Percentiles rank a stretch among this genome's conserved stretches.
These are phyloP conservation scores for Annulohypoxylon moriforme DNA, from an alignment of 495 filamentous ascomycete species.

Conservation along the genomic window DNA sequence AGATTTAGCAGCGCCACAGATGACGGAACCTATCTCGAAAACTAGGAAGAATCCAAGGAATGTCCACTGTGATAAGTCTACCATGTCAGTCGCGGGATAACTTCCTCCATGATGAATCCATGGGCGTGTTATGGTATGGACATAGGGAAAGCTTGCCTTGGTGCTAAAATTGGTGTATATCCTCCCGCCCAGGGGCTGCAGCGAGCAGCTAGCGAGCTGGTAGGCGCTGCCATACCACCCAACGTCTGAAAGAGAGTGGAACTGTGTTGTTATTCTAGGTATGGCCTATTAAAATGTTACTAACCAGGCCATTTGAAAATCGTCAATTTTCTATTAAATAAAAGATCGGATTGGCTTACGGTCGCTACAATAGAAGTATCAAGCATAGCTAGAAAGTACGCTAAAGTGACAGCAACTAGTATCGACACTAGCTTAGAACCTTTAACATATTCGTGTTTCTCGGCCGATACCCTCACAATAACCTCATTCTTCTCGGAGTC, in stretches of 20 bases:
- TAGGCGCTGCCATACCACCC: conserved; percentile 64
- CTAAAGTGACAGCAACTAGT: conserved; percentile 1
- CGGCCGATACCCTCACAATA: background rate
- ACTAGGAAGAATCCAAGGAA: conserved; percentile 1
- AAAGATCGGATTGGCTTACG: background rate
- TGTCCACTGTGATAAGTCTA: background rate
- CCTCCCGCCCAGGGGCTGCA: conserved; percentile 61
- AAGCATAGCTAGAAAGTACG: conserved; percentile 6
- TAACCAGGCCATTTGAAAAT: background rate
- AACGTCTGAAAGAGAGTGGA: conserved; percentile 58
- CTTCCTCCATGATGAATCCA: background rate
- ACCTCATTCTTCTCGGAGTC: background rate
- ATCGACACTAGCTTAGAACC: background rate
- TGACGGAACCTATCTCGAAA: background rate
- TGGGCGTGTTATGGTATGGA: background rate
- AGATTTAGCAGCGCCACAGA: conserved; percentile 5
- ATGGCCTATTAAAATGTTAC: conserved; percentile 45
- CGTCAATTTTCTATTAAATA: background rate
- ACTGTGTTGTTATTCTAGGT: conserved; percentile 59
- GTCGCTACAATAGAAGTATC: conserved; percentile 1
- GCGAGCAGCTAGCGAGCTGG: conserved; percentile 53
- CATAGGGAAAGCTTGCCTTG: conserved; percentile 36
- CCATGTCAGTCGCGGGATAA: background rate
- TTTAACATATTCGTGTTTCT: background rate
- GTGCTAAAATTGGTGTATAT: conserved; percentile 57